Base-by-base conservation (phyloP, 2,329 filamentous ascomycete species). In the Aspergillus aculeatus region DNA sequence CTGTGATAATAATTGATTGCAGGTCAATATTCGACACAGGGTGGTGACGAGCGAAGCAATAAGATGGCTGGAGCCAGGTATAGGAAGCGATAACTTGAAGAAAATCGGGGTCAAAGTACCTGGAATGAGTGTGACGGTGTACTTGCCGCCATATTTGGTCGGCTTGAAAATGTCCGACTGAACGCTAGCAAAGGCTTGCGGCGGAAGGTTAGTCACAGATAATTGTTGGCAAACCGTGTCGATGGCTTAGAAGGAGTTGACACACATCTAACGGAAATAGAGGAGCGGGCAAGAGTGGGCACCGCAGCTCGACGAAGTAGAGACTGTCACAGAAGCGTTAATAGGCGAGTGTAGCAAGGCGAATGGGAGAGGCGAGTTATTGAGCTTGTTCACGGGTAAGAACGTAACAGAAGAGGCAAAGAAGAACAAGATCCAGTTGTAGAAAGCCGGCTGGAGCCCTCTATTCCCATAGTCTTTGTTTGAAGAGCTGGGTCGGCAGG, bases 121-220 rank as follows among this genome's bases (percentile, higher is more conserved):
- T 79, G 95, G 95, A 78, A 99, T 98, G 75, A 99, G 85, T 66
- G 94, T 97, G 71, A 97, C 94, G 41, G 95, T 99, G 86, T 98
- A 99, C 84, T 98, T 99, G 83, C 94, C 92, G 78, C 95, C 95
- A 80, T 93, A 98, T 86, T 98, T 95, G 83, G 94, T 92, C 71
- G 93, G 93, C 86, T 97, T 96, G 87, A 98, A 97, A 81, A 98
- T 94, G 81, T 98, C 95, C 77, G 90, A 90, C 80, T 92, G 87
- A 71, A 96, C 84, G 66, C 91, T 96, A 71, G 92, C 91, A 77
- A 92, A 83, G 66, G 81, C 82, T 84, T 64, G n/a, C 38, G 56
- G 56, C 58, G 53, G 62, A 29, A 63, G 53, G 61, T 70, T 63
- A 72, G 66, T 53, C 35, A 66, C 55, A 32, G 26, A 50, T 41